Conservation (phyloP, 805 yeast species). For the Wickerhamiella nectarea region DNA sequence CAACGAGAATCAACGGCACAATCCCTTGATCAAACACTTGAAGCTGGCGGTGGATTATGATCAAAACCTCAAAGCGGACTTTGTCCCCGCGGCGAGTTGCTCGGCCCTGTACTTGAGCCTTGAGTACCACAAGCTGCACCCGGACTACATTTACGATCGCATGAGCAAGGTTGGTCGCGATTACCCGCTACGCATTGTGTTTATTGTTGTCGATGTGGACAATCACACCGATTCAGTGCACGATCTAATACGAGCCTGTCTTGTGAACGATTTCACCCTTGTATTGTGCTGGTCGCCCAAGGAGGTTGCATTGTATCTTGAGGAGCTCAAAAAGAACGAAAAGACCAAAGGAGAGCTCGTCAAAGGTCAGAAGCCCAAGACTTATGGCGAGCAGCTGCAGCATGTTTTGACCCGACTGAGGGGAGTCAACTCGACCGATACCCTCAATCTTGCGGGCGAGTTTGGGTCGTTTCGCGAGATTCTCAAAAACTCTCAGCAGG, state of each 20-base stretch:
- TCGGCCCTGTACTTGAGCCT: conserved; percentile 26
- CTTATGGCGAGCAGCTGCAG: conserved; percentile 25
- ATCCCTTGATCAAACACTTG: conserved; percentile 21
- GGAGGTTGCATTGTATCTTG: conserved; percentile 29
- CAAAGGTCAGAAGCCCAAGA: conserved; percentile 22
- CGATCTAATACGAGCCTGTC: conserved; percentile 25
- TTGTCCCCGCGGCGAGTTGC: conserved; percentile 24
- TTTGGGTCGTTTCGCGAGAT: conserved; percentile 26
- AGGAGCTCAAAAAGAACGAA: conserved; percentile 24
- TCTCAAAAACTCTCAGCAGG: conserved; percentile 15
- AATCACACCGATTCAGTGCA: conserved; percentile 26
- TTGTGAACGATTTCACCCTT: conserved; percentile 24
- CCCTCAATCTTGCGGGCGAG: conserved; percentile 22
- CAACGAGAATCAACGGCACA: conserved; percentile 20
- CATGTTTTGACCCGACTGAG: conserved; percentile 26
- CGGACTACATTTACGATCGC: conserved; percentile 30
- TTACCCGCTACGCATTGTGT: conserved; percentile 24
- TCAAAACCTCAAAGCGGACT: conserved; percentile 27
- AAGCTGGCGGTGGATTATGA: conserved; percentile 20
- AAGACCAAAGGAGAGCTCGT: conserved; percentile 23
- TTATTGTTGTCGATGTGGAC: conserved; percentile 30
- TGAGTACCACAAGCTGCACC: conserved; percentile 27
- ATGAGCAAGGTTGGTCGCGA: conserved; percentile 25
- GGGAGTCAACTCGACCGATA: conserved; percentile 30
- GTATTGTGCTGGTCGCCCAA: conserved; percentile 26